phyloP scores from a whole-genome alignment of 345 rosid species.

The Noccaea caerulescens region DNA sequence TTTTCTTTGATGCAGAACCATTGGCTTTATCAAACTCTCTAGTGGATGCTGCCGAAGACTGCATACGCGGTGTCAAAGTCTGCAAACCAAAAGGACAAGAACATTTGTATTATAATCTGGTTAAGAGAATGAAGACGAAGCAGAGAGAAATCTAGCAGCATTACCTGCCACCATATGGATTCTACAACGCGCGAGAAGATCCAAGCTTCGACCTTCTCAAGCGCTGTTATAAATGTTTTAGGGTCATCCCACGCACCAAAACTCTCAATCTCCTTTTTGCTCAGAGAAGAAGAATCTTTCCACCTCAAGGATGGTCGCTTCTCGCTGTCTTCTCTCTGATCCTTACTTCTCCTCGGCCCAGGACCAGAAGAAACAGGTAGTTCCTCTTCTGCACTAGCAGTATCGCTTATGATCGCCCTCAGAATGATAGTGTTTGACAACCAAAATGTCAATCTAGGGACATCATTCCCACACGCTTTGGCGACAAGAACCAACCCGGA shows the following conservation, averaged over 20 bases:
- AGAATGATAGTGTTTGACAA: slow-evolving; percentile 79
- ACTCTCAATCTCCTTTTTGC: slow-evolving; percentile 50
- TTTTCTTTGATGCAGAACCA: slow-evolving; percentile 56
- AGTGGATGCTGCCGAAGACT: slow-evolving; percentile 56
- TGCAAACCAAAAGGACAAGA: slow-evolving; percentile 47
- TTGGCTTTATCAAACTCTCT: slow-evolving; percentile 44
- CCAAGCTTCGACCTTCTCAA: slow-evolving; percentile 93
- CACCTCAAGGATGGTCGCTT: slow-evolving; percentile 58
- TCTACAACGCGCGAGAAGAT: slow-evolving; percentile 82
- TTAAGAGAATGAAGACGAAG: not conserved
- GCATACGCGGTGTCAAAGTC: slow-evolving; percentile 97
- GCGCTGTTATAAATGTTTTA: slow-evolving; percentile 55
- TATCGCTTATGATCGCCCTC: slow-evolving; percentile 70
- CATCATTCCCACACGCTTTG: slow-evolving; percentile 96
- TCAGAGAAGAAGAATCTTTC: slow-evolving; percentile 57
- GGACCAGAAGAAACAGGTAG: slow-evolving; percentile 46
- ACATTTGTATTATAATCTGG: not conserved
- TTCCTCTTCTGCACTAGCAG: slow-evolving; percentile 43
- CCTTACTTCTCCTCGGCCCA: slow-evolving; percentile 43
- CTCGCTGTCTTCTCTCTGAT: slow-evolving; percentile 47
- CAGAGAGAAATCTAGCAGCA: slow-evolving; percentile 11
- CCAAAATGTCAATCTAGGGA: slow-evolving; percentile 96
- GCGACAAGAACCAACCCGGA: slow-evolving; percentile 82
- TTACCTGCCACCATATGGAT: slow-evolving; percentile 99
- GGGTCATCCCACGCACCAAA: slow-evolving; percentile 69